Percentiles rank a stretch among this genome's conserved stretches.
Conservation (phyloP, 106 monocot species). For the Apostasia ramifera region DNA sequence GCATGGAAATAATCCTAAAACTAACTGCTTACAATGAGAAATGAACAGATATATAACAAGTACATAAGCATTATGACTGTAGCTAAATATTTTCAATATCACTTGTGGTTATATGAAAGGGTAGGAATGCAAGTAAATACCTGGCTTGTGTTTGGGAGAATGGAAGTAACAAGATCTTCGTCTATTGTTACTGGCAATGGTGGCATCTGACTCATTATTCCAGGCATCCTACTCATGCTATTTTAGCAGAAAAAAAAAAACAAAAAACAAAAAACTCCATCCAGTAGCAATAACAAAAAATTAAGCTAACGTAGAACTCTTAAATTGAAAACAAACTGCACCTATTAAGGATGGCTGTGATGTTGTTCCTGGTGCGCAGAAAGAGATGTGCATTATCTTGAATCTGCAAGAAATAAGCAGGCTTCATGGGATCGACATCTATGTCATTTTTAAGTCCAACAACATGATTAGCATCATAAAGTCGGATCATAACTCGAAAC, state of each 20-base stretch:
- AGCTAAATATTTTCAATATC: too few species aligned
- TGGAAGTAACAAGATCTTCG: conserved; percentile 28
- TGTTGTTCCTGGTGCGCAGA: conserved; percentile 33
- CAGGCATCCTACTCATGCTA: conserved; percentile 51
- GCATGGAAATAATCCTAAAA: too few species aligned
- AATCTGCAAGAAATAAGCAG: conserved; percentile 20
- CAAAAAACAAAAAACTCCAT: neutral
- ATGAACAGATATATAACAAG: too few species aligned
- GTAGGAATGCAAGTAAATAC: conserved; percentile 3
- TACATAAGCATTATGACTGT: too few species aligned
- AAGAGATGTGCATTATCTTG: conserved; percentile 52
- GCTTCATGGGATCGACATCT: neutral
- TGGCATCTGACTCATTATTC: conserved; percentile 57
- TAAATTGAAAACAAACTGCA: conserved; percentile 6
- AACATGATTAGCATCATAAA: too few species aligned
- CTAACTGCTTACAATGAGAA: too few species aligned
- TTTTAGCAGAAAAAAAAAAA: neutral
- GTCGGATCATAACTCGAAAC: too few species aligned
- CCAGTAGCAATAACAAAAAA: neutral
- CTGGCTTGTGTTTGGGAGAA: conserved; percentile 28
- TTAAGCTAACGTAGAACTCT: neutral
- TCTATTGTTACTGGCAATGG: conserved; percentile 29
- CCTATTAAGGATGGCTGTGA: conserved; percentile 34
- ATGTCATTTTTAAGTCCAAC: too few species aligned
- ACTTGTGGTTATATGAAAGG: too few species aligned